Evolutionary conservation across 2,329 filamentous ascomycete genomes (phyloP).

Genomic region (Sarocladium brachiariae): DNA sequence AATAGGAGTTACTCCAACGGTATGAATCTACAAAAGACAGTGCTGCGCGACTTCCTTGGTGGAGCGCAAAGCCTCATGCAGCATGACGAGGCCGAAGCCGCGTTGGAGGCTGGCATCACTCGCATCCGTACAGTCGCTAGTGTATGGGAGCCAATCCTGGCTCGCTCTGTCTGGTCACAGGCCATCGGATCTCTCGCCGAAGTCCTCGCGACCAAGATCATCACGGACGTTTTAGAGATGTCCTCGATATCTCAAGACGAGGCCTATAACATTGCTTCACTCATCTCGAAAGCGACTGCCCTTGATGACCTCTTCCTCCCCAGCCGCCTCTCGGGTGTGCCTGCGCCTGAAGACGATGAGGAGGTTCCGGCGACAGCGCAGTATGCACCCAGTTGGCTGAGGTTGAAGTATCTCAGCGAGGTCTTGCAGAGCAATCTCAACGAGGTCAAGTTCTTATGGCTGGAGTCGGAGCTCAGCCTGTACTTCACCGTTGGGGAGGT

Average conservation of each 20-base stretch:
- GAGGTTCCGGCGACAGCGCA: constrained; percentile 50
- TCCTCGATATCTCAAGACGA: constrained; percentile 56
- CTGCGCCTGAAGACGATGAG: constrained; percentile 15
- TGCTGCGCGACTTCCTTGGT: constrained; percentile 55
- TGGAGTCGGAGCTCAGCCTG: constrained; percentile 57
- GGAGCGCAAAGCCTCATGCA: constrained; percentile 54
- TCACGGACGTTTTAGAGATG: constrained; percentile 56
- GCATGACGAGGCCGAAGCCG: constrained; percentile 45
- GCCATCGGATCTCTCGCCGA: constrained; percentile 55
- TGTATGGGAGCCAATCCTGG: constrained; percentile 51
- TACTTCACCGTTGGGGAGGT: constrained; percentile 57
- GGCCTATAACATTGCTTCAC: constrained; percentile 52
- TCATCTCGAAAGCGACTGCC: constrained; percentile 50
- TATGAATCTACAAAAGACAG: constrained; percentile 52
- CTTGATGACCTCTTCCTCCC: constrained; percentile 55
- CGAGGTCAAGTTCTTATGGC: constrained; percentile 57
- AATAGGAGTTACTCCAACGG: constrained; percentile 56
- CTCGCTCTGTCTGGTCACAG: constrained; percentile 56
- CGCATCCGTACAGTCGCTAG: constrained; percentile 47
- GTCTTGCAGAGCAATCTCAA: constrained; percentile 60
- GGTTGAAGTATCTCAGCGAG: constrained; percentile 57
- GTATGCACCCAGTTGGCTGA: constrained; percentile 55
- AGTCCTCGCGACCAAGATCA: constrained; percentile 51
- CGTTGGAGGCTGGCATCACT: constrained; percentile 45
- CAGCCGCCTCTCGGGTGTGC: constrained; percentile 24